Conservation (phyloP, 768 basidiomycete species). For the Suillus subluteus region DNA sequence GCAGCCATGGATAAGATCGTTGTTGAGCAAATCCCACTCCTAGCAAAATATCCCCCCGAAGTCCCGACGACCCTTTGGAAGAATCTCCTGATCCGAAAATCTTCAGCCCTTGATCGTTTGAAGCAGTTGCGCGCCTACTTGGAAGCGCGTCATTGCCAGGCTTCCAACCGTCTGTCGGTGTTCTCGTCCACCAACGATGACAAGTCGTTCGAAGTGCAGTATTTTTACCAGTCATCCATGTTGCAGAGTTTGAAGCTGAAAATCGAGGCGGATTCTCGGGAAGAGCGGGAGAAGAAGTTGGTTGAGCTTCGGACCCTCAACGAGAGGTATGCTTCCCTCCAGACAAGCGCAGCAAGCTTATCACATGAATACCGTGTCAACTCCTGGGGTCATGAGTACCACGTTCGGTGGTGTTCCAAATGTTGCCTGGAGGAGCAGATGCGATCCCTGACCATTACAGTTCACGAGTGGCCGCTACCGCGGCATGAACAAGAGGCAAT, state of each 20-base stretch:
- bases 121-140: slow-evolving; percentile 36
- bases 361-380: not conserved
- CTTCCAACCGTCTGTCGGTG: slow-evolving; percentile 31
- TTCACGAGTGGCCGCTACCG: slow-evolving; percentile 55
- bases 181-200: slow-evolving; percentile 31
- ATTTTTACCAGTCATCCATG: slow-evolving; percentile 29
- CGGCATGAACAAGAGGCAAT: slow-evolving; percentile 22
- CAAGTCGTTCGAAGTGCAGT: slow-evolving; percentile 38
- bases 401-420: slow-evolving; percentile 25
- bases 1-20: slow-evolving; percentile 35
- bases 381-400: not conserved
- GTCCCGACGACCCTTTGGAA: slow-evolving; percentile 30
- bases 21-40: slow-evolving; percentile 27
- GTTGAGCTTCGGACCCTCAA: slow-evolving; percentile 14
- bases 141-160: slow-evolving; percentile 27
- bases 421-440: slow-evolving; percentile 30
- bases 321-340: slow-evolving; percentile 12
- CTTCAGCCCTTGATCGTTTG: slow-evolving; percentile 33
- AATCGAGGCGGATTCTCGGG: slow-evolving; percentile 36
- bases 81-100: slow-evolving; percentile 32
- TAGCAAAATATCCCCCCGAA: slow-evolving; percentile 39
- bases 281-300: slow-evolving; percentile 27
- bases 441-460: slow-evolving; percentile 30
- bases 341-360: not conserved
- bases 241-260: slow-evolving; percentile 29